Conservation (phyloP, 1,139 yeast species). For the Suhomyces panamericanus region DNA sequence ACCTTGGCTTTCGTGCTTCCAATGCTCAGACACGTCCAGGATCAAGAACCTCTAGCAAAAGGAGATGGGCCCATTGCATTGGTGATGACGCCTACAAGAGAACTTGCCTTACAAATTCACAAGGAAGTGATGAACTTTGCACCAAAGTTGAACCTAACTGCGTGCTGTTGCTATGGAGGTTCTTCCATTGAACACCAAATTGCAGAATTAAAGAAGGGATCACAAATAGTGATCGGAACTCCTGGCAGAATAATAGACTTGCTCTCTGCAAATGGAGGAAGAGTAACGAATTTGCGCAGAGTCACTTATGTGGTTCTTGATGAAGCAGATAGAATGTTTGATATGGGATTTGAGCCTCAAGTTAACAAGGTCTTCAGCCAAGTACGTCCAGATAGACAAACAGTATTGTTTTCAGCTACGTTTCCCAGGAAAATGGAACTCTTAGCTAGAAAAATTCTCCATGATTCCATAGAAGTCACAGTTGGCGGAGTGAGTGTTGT, state of each 20-base stretch:
- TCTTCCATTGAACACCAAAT: conserved; percentile 81
- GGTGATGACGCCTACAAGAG: conserved; percentile 90
- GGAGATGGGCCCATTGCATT: conserved; percentile 76
- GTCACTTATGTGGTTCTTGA: conserved; percentile 85
- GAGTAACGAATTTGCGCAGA: conserved; percentile 66
- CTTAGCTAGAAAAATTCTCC: conserved; percentile 64
- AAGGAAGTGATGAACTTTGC: conserved; percentile 66
- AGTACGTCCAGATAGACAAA: conserved; percentile 84
- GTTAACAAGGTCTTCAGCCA: conserved; percentile 77
- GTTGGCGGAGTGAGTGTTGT: conserved; percentile 86
- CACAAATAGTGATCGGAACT: conserved; percentile 85
- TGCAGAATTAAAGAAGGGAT: conserved; percentile 74
- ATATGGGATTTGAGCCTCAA: conserved; percentile 97
- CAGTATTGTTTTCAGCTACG: conserved; percentile 93
- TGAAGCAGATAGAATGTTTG: conserved; percentile 97
- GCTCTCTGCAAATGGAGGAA: conserved; percentile 79
- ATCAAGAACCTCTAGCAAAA: conserved; percentile 55
- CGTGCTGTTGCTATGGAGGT: conserved; percentile 94
- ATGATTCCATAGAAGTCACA: conserved; percentile 69
- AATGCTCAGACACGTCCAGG: conserved; percentile 75
- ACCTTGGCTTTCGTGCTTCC: conserved; percentile 88
- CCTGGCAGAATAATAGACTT: conserved; percentile 95
- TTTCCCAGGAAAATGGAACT: conserved; percentile 80
- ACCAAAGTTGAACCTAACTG: conserved; percentile 43
- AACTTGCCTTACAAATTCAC: conserved; percentile 81